Evolutionary conservation across 2,329 filamentous ascomycete genomes (phyloP).

Genomic region (Penicillium sp.): DNA sequence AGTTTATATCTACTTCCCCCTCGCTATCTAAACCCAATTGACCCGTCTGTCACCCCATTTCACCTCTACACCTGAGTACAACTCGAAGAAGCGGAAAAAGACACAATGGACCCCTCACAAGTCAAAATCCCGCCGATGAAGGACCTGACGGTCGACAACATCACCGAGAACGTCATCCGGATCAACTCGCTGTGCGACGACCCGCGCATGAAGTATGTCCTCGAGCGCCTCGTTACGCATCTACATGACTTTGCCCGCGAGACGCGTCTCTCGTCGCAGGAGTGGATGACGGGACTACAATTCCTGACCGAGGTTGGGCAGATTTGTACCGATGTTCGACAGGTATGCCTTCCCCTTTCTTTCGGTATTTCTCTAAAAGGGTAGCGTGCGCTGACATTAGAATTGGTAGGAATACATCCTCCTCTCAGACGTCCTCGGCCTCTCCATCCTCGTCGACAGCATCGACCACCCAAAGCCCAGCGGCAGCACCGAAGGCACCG

Average conservation of each 20-base stretch:
- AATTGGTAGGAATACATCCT: slow-evolving; percentile 72
- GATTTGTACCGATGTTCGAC: slow-evolving; percentile 74
- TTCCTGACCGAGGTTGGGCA: slow-evolving; percentile 76
- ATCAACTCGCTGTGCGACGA: slow-evolving; percentile 75
- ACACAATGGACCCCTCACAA: slow-evolving; percentile 47
- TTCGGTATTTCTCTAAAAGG: neutral
- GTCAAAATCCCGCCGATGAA: slow-evolving; percentile 58
- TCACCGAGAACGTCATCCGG: slow-evolving; percentile 74
- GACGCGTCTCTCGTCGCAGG: slow-evolving; percentile 73
- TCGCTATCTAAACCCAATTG: neutral
- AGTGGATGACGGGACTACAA: slow-evolving; percentile 76
- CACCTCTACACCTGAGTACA: neutral
- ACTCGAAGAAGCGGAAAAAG: neutral
- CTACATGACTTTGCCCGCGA: slow-evolving; percentile 83
- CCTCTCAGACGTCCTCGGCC: slow-evolving; percentile 77
- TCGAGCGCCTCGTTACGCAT: slow-evolving; percentile 75
- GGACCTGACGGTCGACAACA: slow-evolving; percentile 78
- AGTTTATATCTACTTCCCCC: neutral
- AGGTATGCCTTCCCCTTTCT: slow-evolving; percentile 54
- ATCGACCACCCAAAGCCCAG: slow-evolving; percentile 83
- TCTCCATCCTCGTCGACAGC: slow-evolving; percentile 78
- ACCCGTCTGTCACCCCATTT: neutral
- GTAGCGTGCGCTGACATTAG: neutral
- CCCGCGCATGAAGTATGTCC: slow-evolving; percentile 70
- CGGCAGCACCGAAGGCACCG: slow-evolving; percentile 74